These are phyloP conservation scores for Paramecium tetraurelia DNA, from an alignment of 73 alveolate species.

Conservation along the genomic window DNA sequence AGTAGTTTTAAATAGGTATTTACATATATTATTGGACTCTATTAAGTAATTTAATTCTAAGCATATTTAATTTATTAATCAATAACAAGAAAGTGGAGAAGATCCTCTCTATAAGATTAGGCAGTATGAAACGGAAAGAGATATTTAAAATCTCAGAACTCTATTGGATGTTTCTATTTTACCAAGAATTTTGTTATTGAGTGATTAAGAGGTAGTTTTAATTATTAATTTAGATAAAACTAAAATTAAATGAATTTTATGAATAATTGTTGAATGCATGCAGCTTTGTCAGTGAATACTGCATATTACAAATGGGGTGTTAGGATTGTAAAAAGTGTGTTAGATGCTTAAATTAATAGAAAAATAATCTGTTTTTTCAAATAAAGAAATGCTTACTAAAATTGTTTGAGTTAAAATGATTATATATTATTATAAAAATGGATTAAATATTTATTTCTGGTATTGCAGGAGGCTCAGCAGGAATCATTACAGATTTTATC, in stretches of 20 bases:
- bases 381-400: not conserved
- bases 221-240: not conserved
- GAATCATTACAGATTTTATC: conserved; percentile 72
- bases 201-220: not conserved
- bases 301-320: not conserved
- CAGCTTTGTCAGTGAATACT: not conserved
- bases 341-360: not conserved
- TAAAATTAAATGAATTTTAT: not conserved
- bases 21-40: not conserved
- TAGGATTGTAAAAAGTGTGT: conserved; percentile 4
- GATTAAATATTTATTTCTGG: conserved; percentile 44
- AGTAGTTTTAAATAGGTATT: not conserved
- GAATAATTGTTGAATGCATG: not conserved
- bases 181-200: not conserved
- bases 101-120: not conserved
- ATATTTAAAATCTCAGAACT: not conserved
- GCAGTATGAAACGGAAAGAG: not conserved
- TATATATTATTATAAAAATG: not conserved
- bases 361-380: not conserved
- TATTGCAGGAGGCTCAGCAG: conserved; percentile 84
- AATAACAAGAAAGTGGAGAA: not conserved
- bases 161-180: not conserved
- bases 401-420: conserved; percentile 29
- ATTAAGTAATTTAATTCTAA: not conserved
- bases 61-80: not conserved